Conservation (phyloP, 192 early-diverging fungal species). For the Coemansia erecta region DNA sequence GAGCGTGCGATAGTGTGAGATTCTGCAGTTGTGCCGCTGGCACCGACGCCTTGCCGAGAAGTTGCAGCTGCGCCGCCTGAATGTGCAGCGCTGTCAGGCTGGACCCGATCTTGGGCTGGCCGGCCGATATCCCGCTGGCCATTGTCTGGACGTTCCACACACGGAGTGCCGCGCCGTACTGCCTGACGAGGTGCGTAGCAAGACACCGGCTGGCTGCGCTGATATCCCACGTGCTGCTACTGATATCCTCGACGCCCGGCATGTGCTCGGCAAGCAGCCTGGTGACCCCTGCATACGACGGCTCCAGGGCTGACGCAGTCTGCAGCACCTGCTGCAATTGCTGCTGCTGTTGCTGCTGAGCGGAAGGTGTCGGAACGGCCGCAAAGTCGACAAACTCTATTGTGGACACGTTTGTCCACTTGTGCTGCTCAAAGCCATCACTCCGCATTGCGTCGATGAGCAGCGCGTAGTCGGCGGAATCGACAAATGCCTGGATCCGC, state of each 20-base stretch:
- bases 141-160: not conserved
- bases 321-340: constrained; percentile 1
- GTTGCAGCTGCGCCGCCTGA: constrained; percentile 15
- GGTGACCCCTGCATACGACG: not conserved
- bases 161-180: constrained; percentile 7
- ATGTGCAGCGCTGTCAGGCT: constrained; percentile 22
- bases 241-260: constrained; percentile 7
- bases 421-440: not conserved
- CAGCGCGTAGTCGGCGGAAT: constrained; percentile 10
- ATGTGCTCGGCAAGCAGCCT: constrained; percentile 7
- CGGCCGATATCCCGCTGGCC: not conserved
- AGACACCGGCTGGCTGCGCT: constrained; percentile 14
- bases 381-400: constrained; percentile 25
- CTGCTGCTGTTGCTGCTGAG: constrained; percentile 5
- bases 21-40: constrained; percentile 9
- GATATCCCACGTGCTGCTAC: constrained; percentile 19
- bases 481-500: constrained; percentile 22
- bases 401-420: not conserved
- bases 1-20: constrained; percentile 21
- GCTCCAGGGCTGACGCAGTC: constrained; percentile 1
- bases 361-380: not conserved
- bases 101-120: not conserved
- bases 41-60: not conserved
- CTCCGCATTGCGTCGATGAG: constrained; percentile 8
- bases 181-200: constrained; percentile 5